Evolutionary conservation across 306 rosid species (phyloP).

Genomic region (Arachis stenosperma): DNA sequence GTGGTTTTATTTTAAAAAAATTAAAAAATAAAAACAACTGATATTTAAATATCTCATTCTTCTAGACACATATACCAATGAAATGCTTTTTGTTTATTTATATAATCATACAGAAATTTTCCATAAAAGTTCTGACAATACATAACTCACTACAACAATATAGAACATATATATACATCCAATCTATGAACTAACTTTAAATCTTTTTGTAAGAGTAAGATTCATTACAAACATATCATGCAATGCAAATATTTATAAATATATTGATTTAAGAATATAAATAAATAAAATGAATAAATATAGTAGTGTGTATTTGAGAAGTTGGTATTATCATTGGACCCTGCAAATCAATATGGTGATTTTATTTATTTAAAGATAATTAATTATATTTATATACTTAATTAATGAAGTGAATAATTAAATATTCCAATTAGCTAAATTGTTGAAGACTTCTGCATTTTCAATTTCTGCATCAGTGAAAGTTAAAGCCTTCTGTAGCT

Average conservation of each 20-base stretch:
- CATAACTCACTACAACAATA: conserved; percentile 11
- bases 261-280: neutral
- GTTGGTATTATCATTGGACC: conserved; percentile 38
- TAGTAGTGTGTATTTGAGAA: conserved; percentile 25
- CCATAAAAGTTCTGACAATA: conserved; percentile 10
- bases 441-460: conserved; percentile 48
- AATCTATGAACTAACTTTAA: conserved; percentile 16
- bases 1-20: too few relatives aligned
- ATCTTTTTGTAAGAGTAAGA: conserved; percentile 21
- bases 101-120: conserved; percentile 30
- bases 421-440: conserved; percentile 45
- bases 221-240: conserved; percentile 31
- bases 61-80: too few relatives aligned
- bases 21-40: too few relatives aligned
- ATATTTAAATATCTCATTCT: too few relatives aligned
- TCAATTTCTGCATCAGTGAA: conserved; percentile 87
- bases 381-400: too few relatives aligned
- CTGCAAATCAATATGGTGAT: conserved; percentile 16
- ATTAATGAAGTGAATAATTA: conserved; percentile 31
- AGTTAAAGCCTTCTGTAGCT: conserved; percentile 80
- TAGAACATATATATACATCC: neutral
- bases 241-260: conserved; percentile 31
- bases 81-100: neutral
- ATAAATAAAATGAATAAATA: conserved; percentile 31
- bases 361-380: too few relatives aligned